These are phyloP conservation scores for Rhododendron kiyosumense DNA, from an alignment of 148 eudicot species.

Conservation along the genomic window DNA sequence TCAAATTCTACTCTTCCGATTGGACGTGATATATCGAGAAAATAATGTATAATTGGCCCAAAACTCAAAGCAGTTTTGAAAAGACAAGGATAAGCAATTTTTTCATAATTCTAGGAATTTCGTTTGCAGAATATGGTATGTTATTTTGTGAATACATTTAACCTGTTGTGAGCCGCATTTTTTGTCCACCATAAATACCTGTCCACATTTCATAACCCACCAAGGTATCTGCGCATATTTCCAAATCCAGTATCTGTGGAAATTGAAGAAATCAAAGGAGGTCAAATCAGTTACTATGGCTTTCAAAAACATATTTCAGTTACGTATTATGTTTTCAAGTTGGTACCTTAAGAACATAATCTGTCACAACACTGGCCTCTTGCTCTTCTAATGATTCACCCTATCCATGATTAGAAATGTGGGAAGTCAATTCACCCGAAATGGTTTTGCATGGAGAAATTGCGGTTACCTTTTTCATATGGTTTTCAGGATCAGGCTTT, in stretches of 20 bases:
- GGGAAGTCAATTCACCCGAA: too few relatives aligned
- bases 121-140: not conserved
- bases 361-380: conserved; percentile 60
- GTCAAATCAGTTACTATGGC: not conserved
- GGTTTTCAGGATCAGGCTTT: too few relatives aligned
- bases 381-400: conserved; percentile 55
- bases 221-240: conserved; percentile 72
- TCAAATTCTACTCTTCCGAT: too few relatives aligned
- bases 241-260: conserved; percentile 77
- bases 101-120: not conserved
- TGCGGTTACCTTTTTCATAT: too few relatives aligned
- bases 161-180: conserved; percentile 85
- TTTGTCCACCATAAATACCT: conserved; percentile 86
- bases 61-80: too few relatives aligned
- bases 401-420: conserved; percentile 17
- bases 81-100: too few relatives aligned
- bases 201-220: conserved; percentile 81
- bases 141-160: not conserved
- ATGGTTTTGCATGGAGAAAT: too few relatives aligned
- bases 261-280: not conserved
- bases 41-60: too few relatives aligned
- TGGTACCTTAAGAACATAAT: conserved; percentile 73
- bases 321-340: not conserved
- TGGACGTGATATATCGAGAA: too few relatives aligned
- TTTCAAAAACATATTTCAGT: too few relatives aligned